Conservation (phyloP, 2,329 filamentous ascomycete genomes). For the Chrysoporthe deuterocubensis region DNA sequence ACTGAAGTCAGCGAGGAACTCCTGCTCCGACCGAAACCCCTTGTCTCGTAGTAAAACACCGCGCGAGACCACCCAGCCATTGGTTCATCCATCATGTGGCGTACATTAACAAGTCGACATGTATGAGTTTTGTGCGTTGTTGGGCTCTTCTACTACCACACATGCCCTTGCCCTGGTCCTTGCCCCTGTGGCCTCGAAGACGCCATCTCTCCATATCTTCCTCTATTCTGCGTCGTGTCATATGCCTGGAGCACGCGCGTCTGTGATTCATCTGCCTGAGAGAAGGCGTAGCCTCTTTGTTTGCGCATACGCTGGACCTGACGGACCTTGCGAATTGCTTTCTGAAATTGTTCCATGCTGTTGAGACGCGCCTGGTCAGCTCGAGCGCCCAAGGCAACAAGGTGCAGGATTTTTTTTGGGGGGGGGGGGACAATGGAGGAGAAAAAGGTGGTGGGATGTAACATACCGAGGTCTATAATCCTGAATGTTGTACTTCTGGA, state of each 20-base stretch:
- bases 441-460: slow-evolving; percentile 12
- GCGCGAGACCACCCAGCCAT: not conserved
- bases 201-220: slow-evolving; percentile 94
- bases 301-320: slow-evolving; percentile 99
- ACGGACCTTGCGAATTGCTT: slow-evolving; percentile 96
- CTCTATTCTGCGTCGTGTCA: slow-evolving; percentile 91
- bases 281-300: slow-evolving; percentile 97
- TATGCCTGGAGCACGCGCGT: slow-evolving; percentile 95
- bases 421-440: slow-evolving; percentile 14
- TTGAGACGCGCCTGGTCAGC: not conserved
- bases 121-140: not conserved
- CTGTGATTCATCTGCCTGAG: slow-evolving; percentile 94
- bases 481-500: slow-evolving; percentile 99
- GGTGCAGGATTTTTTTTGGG: slow-evolving; percentile 14
- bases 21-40: slow-evolving; percentile 1
- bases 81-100: slow-evolving; percentile 6
- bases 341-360: slow-evolving; percentile 99
- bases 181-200: slow-evolving; percentile 39
- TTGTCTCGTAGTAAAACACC: not conserved
- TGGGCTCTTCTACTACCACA: not conserved
- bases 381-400: not conserved
- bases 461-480: slow-evolving; percentile 91
- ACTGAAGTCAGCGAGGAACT: not conserved
- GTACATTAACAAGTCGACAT: slow-evolving; percentile 6
- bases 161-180: not conserved